Conservation (phyloP, 2,329 filamentous ascomycete genomes). For the Neocatenulostroma microsporum region DNA sequence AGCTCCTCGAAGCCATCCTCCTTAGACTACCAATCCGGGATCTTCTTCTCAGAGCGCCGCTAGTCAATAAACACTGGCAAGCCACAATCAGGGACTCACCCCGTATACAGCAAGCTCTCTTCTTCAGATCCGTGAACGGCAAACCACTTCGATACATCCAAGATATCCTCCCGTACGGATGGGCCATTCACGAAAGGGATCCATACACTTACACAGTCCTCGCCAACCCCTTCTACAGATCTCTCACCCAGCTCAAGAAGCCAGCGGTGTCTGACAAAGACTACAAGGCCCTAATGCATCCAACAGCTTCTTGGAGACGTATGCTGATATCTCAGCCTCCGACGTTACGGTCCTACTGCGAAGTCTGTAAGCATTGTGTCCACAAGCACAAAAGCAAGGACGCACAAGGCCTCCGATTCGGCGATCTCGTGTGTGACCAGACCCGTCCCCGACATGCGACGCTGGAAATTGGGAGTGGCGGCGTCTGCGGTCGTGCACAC, state of each 20-base stretch:
- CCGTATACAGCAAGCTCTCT: slow-evolving; percentile 10
- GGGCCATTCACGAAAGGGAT: neutral
- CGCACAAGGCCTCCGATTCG: too few relatives aligned
- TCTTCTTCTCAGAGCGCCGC: slow-evolving; percentile 5
- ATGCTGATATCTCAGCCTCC: slow-evolving; percentile 8
- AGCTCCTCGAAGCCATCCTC: slow-evolving; percentile 9
- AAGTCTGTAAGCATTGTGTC: too few relatives aligned
- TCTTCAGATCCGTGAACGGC: slow-evolving; percentile 5
- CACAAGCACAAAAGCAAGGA: too few relatives aligned
- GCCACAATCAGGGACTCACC: slow-evolving; percentile 4
- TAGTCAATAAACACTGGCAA: slow-evolving; percentile 6
- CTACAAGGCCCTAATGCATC: neutral
- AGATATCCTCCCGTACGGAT: too few relatives aligned
- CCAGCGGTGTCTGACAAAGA: too few relatives aligned
- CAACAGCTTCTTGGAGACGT: slow-evolving; percentile 5
- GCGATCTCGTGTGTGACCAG: too few relatives aligned
- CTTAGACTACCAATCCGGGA: slow-evolving; percentile 7
- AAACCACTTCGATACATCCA: neutral
- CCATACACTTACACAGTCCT: neutral
- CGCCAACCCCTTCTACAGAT: neutral
- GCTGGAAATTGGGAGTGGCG: too few relatives aligned
- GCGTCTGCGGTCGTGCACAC: too few relatives aligned
- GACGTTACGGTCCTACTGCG: too few relatives aligned
- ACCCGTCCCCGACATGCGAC: too few relatives aligned
- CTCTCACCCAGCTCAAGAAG: too few relatives aligned